These are phyloP conservation scores for Solanum sitiens DNA, from an alignment of 257 asterid genomes.

Conservation along the genomic window DNA sequence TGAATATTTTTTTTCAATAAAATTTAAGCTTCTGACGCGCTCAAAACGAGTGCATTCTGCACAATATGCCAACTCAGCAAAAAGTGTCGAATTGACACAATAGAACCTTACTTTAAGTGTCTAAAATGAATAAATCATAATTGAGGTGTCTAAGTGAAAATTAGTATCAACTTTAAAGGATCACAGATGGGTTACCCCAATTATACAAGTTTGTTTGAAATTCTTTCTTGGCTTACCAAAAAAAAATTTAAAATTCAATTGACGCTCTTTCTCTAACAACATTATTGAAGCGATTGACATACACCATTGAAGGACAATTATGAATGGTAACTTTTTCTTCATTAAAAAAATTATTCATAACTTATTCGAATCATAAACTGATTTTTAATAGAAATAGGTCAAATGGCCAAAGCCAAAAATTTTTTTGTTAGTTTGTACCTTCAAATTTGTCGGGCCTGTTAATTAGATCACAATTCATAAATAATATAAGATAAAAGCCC, in stretches of 20 bases:
- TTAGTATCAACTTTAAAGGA: too few relatives aligned
- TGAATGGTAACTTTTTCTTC: background rate
- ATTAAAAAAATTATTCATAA: background rate
- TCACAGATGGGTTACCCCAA: too few relatives aligned
- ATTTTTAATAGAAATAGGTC: background rate
- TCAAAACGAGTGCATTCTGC: too few relatives aligned
- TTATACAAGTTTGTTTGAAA: too few relatives aligned
- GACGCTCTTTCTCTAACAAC: background rate
- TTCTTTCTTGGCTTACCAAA: background rate
- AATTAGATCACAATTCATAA: background rate
- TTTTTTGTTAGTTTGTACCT: background rate
- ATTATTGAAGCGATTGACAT: background rate
- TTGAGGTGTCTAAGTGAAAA: too few relatives aligned
- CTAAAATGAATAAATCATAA: too few relatives aligned
- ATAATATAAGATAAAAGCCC: background rate
- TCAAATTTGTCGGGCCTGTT: background rate
- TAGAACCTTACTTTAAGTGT: too few relatives aligned
- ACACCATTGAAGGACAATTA: background rate
- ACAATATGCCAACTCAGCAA: too few relatives aligned
- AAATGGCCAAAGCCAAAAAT: background rate
- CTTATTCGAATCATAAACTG: background rate
- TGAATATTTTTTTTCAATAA: accelerated
- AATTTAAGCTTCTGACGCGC: too few relatives aligned
- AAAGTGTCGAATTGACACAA: too few relatives aligned
- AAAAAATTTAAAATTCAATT: too few relatives aligned